Conservation (phyloP, 2,329 filamentous ascomycete species). For the Phialophora expanda region DNA sequence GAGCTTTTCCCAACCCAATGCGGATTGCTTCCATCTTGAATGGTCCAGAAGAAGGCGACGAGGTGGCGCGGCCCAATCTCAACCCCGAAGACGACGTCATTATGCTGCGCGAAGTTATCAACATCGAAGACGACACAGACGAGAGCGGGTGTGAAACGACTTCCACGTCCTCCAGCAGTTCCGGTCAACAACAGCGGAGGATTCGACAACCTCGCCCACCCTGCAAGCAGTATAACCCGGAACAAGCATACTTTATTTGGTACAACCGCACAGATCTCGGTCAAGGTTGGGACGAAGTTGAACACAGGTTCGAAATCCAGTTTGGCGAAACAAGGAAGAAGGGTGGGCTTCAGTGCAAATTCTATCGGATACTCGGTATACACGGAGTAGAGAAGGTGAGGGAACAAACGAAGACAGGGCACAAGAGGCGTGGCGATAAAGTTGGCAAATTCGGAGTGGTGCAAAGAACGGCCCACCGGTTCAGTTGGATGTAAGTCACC, state of each 20-base stretch:
- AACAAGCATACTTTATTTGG: constrained; percentile 58
- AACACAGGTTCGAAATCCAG: constrained; percentile 51
- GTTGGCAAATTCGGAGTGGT: constrained; percentile 49
- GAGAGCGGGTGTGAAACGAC: not conserved
- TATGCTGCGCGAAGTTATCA: not conserved
- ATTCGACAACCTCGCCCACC: constrained; percentile 42
- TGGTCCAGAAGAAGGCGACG: not conserved
- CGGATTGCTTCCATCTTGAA: constrained; percentile 19
- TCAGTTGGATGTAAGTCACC: constrained; percentile 25
- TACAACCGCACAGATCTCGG: constrained; percentile 55
- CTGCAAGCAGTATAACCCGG: constrained; percentile 54
- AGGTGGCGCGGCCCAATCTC: not conserved
- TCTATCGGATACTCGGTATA: constrained; percentile 55
- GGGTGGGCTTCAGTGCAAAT: constrained; percentile 57
- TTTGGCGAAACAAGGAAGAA: constrained; percentile 50
- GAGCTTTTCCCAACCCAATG: constrained; percentile 5
- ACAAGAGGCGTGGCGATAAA: constrained; percentile 25
- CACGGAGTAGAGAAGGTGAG: constrained; percentile 53
- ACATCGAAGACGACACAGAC: constrained; percentile 1
- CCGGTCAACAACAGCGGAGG: not conserved
- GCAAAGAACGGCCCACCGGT: constrained; percentile 49
- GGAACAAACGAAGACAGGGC: constrained; percentile 44
- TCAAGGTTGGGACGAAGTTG: constrained; percentile 53
- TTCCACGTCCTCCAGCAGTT: not conserved
- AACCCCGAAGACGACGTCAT: not conserved